These are phyloP conservation scores for Agrocybe praecox DNA, from an alignment of 768 basidiomycete species.

Conservation along the genomic window DNA sequence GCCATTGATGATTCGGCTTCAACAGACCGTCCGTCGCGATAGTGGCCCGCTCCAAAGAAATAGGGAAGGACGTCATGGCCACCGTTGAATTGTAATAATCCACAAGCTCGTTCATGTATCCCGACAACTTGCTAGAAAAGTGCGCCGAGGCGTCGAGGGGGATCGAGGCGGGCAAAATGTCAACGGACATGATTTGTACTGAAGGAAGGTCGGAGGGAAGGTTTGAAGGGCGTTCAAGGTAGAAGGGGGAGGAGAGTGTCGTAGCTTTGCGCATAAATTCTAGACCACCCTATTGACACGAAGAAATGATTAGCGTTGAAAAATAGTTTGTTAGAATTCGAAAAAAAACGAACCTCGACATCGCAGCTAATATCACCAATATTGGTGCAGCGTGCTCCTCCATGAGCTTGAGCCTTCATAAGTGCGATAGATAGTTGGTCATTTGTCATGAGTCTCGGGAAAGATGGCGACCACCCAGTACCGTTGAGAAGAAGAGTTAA, in stretches of 20 bases:
- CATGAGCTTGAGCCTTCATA: constrained; percentile 46
- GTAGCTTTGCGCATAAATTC: constrained; percentile 80
- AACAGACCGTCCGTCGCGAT: constrained; percentile 66
- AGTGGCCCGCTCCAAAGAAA: constrained; percentile 69
- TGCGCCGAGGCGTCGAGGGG: constrained; percentile 80
- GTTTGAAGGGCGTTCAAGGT: constrained; percentile 45
- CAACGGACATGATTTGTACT: constrained; percentile 86
- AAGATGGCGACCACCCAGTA: constrained; percentile 78
- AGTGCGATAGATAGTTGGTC: constrained; percentile 58
- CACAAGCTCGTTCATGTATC: constrained; percentile 68
- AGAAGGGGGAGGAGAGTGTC: constrained; percentile 79
- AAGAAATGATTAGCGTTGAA: not conserved
- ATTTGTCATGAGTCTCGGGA: constrained; percentile 79
- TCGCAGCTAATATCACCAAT: constrained; percentile 93
- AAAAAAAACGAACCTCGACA: constrained; percentile 51
- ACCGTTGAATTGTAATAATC: constrained; percentile 15
- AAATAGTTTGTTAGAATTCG: not conserved
- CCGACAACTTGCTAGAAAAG: constrained; percentile 68
- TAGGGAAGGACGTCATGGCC: constrained; percentile 18
- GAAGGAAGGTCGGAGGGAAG: constrained; percentile 46
- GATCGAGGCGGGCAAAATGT: constrained; percentile 87
- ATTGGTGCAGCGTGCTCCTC: constrained; percentile 61
- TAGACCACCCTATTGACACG: constrained; percentile 65
- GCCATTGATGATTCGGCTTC: constrained; percentile 54
- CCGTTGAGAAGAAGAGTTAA: constrained; percentile 86